Conservation (phyloP, 2,329 filamentous ascomycete genomes). For the Diaporthe destruens region DNA sequence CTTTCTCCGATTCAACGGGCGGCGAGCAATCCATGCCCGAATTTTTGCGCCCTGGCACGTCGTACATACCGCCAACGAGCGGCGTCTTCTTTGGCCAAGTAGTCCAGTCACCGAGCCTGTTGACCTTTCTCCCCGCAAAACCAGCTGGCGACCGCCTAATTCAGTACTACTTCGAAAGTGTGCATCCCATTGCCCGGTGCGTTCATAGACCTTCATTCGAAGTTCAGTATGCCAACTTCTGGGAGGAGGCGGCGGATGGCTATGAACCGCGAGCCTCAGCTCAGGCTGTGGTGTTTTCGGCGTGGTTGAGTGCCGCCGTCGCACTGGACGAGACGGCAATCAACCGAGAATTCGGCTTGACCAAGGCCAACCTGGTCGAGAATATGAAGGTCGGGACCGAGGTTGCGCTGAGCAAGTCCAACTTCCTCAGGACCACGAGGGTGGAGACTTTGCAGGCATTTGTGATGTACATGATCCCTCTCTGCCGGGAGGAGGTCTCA, state of each 20-base stretch:
- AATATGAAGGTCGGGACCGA: conserved; percentile 77
- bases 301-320: conserved; percentile 76
- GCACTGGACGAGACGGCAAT: conserved; percentile 71
- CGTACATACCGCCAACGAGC: conserved; percentile 77
- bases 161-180: conserved; percentile 74
- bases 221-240: conserved; percentile 73
- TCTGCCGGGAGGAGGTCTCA: conserved; percentile 79
- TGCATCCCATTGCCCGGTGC: conserved; percentile 76
- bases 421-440: conserved; percentile 77
- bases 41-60: conserved; percentile 73
- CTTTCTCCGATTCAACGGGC: conserved; percentile 43
- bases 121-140: conserved; percentile 72
- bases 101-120: conserved; percentile 61
- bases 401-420: conserved; percentile 74
- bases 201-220: conserved; percentile 78
- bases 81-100: conserved; percentile 74
- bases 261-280: conserved; percentile 73
- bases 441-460: conserved; percentile 83
- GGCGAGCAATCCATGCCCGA: conserved; percentile 55
- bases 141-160: conserved; percentile 71
- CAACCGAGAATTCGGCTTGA: conserved; percentile 63
- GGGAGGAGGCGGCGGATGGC: conserved; percentile 69
- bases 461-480: conserved; percentile 80
- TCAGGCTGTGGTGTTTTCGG: conserved; percentile 77
- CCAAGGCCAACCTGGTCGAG: conserved; percentile 69